Percentiles rank a stretch among this genome's conserved stretches.
phyloP scores from a whole-genome alignment of 2,329 filamentous ascomycete genomes.

The Colletotrichum falcatum region DNA sequence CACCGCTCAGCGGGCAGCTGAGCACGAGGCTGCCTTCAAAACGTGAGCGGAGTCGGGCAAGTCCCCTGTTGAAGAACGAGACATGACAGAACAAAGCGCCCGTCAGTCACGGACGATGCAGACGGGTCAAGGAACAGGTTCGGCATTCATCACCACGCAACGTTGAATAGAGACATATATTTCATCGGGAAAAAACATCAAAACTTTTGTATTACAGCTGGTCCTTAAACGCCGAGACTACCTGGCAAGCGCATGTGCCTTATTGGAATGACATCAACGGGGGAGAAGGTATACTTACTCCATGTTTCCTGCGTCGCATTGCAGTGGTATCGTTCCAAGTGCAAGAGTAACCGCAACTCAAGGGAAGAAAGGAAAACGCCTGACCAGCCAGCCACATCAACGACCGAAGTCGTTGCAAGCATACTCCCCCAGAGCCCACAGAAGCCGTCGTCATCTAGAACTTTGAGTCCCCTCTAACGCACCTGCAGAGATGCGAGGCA shows the following conservation, averaged over 20 bases:
- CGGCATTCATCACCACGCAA: background rate
- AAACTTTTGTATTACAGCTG: slow-evolving; percentile 40
- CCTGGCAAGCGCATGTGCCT: slow-evolving; percentile 18
- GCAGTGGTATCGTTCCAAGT: slow-evolving; percentile 40
- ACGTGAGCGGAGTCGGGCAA: slow-evolving; percentile 31
- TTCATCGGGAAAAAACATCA: slow-evolving; percentile 14
- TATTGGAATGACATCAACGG: slow-evolving; percentile 35
- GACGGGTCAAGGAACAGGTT: slow-evolving; percentile 1
- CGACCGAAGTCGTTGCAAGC: slow-evolving; percentile 29
- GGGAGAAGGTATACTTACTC: slow-evolving; percentile 43
- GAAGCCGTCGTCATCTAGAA: slow-evolving; percentile 48
- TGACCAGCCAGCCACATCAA: slow-evolving; percentile 33
- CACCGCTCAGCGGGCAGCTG: slow-evolving; percentile 27
- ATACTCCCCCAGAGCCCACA: slow-evolving; percentile 45
- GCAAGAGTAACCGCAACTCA: slow-evolving; percentile 37
- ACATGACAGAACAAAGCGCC: background rate
- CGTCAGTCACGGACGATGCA: background rate
- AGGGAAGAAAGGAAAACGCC: slow-evolving; percentile 38
- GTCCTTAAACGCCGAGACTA: slow-evolving; percentile 35
- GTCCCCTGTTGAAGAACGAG: background rate
- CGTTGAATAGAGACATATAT: background rate
- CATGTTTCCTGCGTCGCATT: slow-evolving; percentile 27
- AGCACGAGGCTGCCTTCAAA: slow-evolving; percentile 55
- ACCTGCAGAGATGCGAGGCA: slow-evolving; percentile 39
- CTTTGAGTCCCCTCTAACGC: slow-evolving; percentile 48